phyloP scores from a whole-genome alignment of 768 basidiomycete genomes.

The Thelephora ganbajun region DNA sequence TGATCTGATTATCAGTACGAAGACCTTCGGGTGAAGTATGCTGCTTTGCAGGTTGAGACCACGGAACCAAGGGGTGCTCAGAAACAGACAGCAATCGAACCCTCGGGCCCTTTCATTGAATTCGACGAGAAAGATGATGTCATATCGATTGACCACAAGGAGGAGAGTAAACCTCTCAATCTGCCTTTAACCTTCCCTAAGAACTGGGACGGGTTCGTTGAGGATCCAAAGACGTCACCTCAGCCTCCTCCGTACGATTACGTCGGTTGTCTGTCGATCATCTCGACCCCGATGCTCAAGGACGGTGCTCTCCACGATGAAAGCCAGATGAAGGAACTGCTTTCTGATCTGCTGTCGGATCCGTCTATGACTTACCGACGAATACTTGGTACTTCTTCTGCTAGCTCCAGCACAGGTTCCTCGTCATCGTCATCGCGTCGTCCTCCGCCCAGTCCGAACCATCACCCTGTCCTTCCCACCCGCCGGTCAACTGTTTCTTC shows the following conservation, averaged over 20 bases:
- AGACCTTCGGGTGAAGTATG: background rate
- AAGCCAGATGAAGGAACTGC: background rate
- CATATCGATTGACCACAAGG: background rate
- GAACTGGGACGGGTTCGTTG: background rate
- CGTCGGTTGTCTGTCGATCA: background rate
- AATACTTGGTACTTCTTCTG: background rate
- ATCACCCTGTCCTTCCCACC: background rate
- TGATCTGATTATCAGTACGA: background rate
- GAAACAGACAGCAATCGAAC: background rate
- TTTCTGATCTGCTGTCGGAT: background rate
- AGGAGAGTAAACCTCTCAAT: background rate
- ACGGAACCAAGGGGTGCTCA: background rate
- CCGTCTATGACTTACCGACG: background rate
- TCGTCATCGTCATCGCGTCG: background rate
- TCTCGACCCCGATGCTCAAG: background rate
- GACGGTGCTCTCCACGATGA: background rate
- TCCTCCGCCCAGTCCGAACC: too few relatives aligned
- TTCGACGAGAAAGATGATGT: background rate
- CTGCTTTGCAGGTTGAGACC: background rate
- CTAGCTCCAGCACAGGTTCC: background rate
- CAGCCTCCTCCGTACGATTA: background rate
- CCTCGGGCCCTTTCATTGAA: background rate
- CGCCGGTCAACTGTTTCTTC: background rate
- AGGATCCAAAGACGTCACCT: background rate
- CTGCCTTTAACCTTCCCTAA: background rate